These are phyloP conservation scores for Trichoderma lentiforme DNA, from an alignment of 2,329 filamentous ascomycete species.

Conservation along the genomic window DNA sequence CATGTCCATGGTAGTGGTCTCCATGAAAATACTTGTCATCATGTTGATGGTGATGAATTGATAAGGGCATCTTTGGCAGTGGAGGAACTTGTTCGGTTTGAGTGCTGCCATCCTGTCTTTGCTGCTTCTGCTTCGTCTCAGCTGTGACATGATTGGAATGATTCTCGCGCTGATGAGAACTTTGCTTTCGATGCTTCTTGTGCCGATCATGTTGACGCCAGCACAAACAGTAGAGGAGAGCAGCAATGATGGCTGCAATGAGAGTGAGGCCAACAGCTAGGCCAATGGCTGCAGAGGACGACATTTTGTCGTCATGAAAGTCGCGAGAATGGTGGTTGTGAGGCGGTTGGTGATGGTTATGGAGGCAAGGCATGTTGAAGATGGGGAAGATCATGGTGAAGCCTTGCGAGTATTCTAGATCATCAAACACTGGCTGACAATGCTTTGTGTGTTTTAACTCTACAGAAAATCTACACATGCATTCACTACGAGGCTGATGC, in stretches of 20 bases:
- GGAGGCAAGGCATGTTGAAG: conserved; percentile 9
- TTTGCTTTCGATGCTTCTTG: neutral
- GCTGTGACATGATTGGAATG: neutral
- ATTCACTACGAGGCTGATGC: neutral
- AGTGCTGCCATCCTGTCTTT: neutral
- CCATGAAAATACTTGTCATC: conserved; percentile 12
- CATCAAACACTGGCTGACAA: neutral
- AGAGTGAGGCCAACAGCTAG: conserved; percentile 7
- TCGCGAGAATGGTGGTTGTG: neutral
- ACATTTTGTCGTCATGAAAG: neutral
- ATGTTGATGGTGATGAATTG: conserved; percentile 9
- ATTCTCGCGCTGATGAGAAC: neutral
- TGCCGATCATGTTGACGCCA: neutral
- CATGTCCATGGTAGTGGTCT: neutral
- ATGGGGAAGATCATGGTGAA: conserved; percentile 6
- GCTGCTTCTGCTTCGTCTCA: neutral
- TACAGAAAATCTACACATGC: neutral
- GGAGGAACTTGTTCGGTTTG: neutral
- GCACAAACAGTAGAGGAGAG: conserved; percentile 8
- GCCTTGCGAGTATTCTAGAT: neutral
- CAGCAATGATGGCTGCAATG: neutral
- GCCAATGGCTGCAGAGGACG: conserved; percentile 1
- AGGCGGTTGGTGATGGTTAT: neutral
- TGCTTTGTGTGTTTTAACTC: neutral
- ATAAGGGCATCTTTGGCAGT: neutral